Conservation (phyloP, 2,329 filamentous ascomycete genomes). For the Drechslera avenae region DNA sequence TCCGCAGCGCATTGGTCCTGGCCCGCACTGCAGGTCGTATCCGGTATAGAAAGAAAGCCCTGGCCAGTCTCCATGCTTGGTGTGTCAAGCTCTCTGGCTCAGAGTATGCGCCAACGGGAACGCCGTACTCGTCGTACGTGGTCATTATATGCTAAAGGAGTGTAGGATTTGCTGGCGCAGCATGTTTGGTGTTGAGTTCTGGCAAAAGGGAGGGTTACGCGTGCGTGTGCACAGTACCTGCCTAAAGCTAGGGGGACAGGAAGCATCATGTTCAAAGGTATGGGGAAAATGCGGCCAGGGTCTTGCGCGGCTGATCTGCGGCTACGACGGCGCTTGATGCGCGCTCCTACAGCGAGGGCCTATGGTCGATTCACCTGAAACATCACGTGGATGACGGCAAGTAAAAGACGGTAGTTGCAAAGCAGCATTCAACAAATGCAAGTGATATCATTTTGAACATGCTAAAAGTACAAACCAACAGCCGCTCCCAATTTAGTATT, state of each 20-base stretch:
- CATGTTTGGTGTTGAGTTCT: conserved; percentile 28
- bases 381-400: neutral
- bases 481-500: conserved; percentile 53
- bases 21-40: conserved; percentile 31
- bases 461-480: conserved; percentile 42
- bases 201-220: conserved; percentile 16
- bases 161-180: conserved; percentile 26
- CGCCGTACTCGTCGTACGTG: conserved; percentile 48
- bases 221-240: conserved; percentile 15
- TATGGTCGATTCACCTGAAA: conserved; percentile 1
- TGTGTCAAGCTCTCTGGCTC: conserved; percentile 43
- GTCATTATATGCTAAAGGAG: conserved; percentile 37
- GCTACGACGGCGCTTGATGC: conserved; percentile 11
- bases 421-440: conserved; percentile 10
- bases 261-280: conserved; percentile 7
- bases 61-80: conserved; percentile 36
- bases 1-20: conserved; percentile 16
- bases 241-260: conserved; percentile 21
- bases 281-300: conserved; percentile 22
- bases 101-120: conserved; percentile 46
- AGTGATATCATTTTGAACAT: conserved; percentile 38
- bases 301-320: conserved; percentile 12
- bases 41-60: conserved; percentile 40
- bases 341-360: too few relatives aligned
- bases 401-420: neutral